phyloP scores from a whole-genome alignment of 1,284 basidiomycete genomes.

The Pseudozyma pruni region DNA sequence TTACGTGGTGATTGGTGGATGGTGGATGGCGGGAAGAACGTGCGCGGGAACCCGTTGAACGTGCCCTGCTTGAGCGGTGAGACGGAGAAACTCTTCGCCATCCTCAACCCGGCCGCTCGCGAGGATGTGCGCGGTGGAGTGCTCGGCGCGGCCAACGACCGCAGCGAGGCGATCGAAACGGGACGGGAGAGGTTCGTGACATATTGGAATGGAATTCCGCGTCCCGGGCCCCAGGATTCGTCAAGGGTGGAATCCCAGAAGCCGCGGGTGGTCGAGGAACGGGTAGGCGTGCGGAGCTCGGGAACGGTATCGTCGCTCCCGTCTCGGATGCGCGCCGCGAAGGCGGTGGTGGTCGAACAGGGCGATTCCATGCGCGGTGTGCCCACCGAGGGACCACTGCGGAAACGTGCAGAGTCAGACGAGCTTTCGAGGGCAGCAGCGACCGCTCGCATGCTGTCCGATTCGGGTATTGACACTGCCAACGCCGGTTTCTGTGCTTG shows the following conservation, averaged over 20 bases:
- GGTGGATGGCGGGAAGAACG: slow-evolving; percentile 22
- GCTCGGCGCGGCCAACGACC: slow-evolving; percentile 28
- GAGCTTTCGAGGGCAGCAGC: slow-evolving; percentile 29
- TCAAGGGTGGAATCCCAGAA: slow-evolving; percentile 18
- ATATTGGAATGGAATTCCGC: slow-evolving; percentile 34
- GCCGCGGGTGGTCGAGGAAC: background rate
- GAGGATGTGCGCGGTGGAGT: slow-evolving; percentile 41
- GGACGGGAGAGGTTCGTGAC: slow-evolving; percentile 36
- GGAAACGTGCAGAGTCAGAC: slow-evolving; percentile 16
- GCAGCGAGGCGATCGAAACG: slow-evolving; percentile 35
- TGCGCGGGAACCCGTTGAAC: slow-evolving; percentile 35
- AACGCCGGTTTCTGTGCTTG: slow-evolving; percentile 4
- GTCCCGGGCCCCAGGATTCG: slow-evolving; percentile 1
- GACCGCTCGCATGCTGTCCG: slow-evolving; percentile 37
- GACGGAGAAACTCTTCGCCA: slow-evolving; percentile 29
- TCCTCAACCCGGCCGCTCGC: slow-evolving; percentile 17
- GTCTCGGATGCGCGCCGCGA: slow-evolving; percentile 13
- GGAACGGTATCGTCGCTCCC: slow-evolving; percentile 14
- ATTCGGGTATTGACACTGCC: slow-evolving; percentile 21
- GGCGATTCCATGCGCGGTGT: slow-evolving; percentile 31
- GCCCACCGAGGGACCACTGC: slow-evolving; percentile 24
- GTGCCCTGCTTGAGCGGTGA: slow-evolving; percentile 27
- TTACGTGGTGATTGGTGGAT: slow-evolving; percentile 19
- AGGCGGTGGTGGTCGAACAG: slow-evolving; percentile 14
- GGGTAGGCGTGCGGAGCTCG: slow-evolving; percentile 5